phyloP scores from a whole-genome alignment of 139 green algal genomes.

The Tetraselmis striata region DNA sequence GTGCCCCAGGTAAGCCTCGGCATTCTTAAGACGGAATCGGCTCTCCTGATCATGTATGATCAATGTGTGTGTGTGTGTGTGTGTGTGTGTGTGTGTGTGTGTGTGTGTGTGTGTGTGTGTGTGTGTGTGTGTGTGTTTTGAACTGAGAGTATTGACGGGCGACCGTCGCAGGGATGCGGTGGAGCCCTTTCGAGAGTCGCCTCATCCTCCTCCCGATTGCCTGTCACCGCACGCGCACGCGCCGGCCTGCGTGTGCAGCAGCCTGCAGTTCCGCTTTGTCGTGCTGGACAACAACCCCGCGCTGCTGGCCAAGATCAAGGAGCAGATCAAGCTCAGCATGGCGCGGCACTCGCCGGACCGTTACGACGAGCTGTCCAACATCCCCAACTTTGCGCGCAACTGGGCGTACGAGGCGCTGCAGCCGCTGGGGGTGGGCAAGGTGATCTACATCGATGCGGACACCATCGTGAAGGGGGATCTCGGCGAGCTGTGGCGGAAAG shows the following conservation, averaged over 20 bases:
- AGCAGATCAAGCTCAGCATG: background rate
- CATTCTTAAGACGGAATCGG: too few species aligned
- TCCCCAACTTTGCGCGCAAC: slow-evolving; percentile 13
- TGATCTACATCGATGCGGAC: slow-evolving; percentile 14
- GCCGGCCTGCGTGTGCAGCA: background rate
- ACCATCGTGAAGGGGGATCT: slow-evolving; percentile 6
- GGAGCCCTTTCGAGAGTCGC: too few species aligned
- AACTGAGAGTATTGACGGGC: too few species aligned
- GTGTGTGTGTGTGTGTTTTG: too few species aligned
- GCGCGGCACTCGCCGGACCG: background rate
- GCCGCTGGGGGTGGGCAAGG: slow-evolving; percentile 8
- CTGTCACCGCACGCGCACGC: background rate
- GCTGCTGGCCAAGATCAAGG: background rate
- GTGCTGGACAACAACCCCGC: background rate
- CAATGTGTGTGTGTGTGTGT: too few species aligned
- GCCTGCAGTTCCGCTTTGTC: background rate
- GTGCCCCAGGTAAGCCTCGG: background rate
- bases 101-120: too few species aligned
- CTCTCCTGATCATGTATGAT: too few species aligned
- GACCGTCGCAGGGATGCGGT: too few species aligned
- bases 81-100: too few species aligned
- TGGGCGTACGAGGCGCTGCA: slow-evolving; percentile 1
- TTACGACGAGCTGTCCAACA: background rate
- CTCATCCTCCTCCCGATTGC: background rate
- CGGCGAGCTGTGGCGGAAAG: background rate